phyloP scores from a whole-genome alignment of 2,329 filamentous ascomycete species.

The Chaetoscypha palmicola region DNA sequence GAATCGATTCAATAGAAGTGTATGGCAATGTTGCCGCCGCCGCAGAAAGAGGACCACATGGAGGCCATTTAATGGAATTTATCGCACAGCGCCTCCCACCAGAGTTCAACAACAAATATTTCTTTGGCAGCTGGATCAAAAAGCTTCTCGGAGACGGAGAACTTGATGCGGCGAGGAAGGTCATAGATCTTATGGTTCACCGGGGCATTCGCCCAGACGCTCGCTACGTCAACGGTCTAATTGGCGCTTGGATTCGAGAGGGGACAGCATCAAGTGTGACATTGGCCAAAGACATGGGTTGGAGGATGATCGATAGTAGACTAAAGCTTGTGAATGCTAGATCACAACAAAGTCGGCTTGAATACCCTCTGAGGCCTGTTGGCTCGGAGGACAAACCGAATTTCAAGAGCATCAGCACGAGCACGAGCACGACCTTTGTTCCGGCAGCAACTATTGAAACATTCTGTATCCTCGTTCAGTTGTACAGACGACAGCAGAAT shows the following conservation, averaged over 20 bases:
- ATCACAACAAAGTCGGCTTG: conserved; percentile 5
- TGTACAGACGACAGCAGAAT: conserved; percentile 59
- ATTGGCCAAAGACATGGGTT: conserved; percentile 62
- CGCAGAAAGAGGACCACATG: conserved; percentile 12
- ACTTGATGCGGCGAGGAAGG: conserved; percentile 61
- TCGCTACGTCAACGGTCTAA: conserved; percentile 74
- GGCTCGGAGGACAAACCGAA: conserved; percentile 13
- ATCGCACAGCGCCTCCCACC: conserved; percentile 41
- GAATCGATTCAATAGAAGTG: conserved; percentile 21
- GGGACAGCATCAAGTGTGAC: conserved; percentile 46
- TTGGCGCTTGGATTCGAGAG: conserved; percentile 69
- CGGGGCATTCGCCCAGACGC: conserved; percentile 61
- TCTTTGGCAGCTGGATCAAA: conserved; percentile 85
- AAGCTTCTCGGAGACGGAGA: conserved; percentile 68
- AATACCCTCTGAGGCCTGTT: conserved; percentile 13
- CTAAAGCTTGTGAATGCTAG: conserved; percentile 53
- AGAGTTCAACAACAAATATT: conserved; percentile 62
- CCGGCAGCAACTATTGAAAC: conserved; percentile 69
- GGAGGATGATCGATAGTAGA: conserved; percentile 68
- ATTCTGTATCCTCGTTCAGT: conserved; percentile 66
- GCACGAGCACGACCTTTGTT: conserved; percentile 32
- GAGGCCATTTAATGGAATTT: conserved; percentile 27
- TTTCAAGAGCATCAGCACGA: conserved; percentile 29
- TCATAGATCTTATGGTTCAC: conserved; percentile 68
- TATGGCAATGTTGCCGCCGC: conserved; percentile 17